A percentile compares a stretch with the other conserved stretches of the same genome.
These are phyloP conservation scores for Chlamydomonas incerta DNA, from an alignment of 139 green algal species.

Conservation along the genomic window DNA sequence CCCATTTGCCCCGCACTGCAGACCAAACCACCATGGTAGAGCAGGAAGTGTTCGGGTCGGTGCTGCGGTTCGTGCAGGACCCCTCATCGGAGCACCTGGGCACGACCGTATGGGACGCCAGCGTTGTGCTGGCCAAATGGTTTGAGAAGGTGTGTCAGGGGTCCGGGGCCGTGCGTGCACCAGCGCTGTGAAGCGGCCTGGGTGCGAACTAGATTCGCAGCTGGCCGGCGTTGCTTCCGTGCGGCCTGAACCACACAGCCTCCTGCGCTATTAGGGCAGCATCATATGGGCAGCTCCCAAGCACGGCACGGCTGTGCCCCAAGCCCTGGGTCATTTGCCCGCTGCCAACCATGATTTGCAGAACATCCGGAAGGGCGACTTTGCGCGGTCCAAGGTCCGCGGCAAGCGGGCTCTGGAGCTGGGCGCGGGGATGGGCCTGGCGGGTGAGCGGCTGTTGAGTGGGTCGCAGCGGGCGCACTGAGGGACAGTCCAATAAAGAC, in stretches of 20 bases:
- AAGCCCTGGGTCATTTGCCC: no score
- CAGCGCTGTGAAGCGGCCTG: no score
- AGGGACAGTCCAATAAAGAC: no score
- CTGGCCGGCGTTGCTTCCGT: no score
- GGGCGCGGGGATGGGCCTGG: constrained; percentile 88
- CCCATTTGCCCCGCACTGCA: no score
- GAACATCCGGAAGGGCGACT: constrained; percentile 84
- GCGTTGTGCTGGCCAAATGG: constrained; percentile 93
- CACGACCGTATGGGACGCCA: constrained; percentile 94
- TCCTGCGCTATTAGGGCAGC: no score
- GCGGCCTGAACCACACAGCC: no score
- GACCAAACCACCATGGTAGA: constrained; percentile 68
- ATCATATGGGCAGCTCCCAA: no score
- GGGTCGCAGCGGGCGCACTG: constrained; percentile 33
- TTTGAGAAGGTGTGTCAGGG: constrained; percentile 85
- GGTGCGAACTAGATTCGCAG: no score
- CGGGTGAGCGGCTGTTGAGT: constrained; percentile 38
- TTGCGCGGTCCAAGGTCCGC: constrained; percentile 67
- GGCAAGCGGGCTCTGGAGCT: constrained; percentile 87
- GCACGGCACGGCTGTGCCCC: no score
- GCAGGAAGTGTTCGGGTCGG: constrained; percentile 71
- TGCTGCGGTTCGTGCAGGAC: constrained; percentile 79
- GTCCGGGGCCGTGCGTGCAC: no score
- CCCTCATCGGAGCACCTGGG: constrained; percentile 86
- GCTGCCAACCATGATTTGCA: constrained; percentile 22